Evolutionary conservation across 768 basidiomycete species (phyloP).

Genomic region (Pisolithus marmoratus): DNA sequence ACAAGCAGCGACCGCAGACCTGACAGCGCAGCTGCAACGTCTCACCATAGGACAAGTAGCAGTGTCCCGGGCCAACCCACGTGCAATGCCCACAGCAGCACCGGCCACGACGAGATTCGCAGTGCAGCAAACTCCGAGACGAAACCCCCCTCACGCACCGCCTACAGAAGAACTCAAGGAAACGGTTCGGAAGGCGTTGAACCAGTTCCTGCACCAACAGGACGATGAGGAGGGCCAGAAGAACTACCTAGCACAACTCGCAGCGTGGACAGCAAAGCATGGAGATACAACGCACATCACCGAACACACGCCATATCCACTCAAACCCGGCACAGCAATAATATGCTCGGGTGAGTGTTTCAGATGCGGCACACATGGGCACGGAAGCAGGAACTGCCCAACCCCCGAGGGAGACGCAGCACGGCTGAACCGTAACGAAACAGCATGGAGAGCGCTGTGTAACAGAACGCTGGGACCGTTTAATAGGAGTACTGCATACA

Average conservation of each 20-base stretch:
- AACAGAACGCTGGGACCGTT: neutral
- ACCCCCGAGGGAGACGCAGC: neutral
- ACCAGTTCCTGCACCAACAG: neutral
- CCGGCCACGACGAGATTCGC: too few relatives aligned
- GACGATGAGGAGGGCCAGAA: neutral
- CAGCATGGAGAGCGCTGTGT: neutral
- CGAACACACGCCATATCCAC: neutral
- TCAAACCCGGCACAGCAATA: neutral
- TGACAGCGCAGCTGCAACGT: too few relatives aligned
- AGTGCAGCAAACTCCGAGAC: too few relatives aligned
- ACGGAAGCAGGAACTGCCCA: neutral
- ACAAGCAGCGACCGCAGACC: too few relatives aligned
- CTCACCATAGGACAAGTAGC: too few relatives aligned
- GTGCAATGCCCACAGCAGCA: too few relatives aligned
- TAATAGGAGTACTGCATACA: neutral
- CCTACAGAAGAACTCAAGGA: too few relatives aligned
- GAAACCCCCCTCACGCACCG: too few relatives aligned
- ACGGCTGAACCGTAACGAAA: neutral
- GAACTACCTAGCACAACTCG: neutral
- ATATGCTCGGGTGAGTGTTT: neutral
- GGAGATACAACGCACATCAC: neutral
- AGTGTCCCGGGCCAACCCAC: too few relatives aligned
- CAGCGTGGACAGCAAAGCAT: neutral
- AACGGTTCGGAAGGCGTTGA: too few relatives aligned
- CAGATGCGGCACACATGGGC: neutral